A percentile compares a stretch with the other conserved stretches of the same genome.
Evolutionary conservation across 805 yeast genomes (phyloP).

Genomic region (fission yeast (Schizosaccharomyces pombe)): DNA sequence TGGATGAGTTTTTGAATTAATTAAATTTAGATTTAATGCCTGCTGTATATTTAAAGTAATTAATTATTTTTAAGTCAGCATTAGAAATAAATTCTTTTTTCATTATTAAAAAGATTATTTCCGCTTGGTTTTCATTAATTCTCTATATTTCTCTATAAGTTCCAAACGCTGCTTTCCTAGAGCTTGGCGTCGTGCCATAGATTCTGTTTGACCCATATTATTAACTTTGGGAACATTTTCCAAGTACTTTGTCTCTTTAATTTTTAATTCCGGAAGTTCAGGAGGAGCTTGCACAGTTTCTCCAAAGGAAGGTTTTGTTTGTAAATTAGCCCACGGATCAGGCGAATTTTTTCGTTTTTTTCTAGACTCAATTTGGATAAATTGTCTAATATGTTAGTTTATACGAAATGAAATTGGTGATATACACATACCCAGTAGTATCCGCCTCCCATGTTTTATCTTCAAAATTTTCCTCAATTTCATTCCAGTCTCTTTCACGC

Average conservation of each 20-base stretch:
- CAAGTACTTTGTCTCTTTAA: not conserved
- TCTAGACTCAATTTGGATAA: not conserved
- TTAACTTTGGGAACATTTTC: not conserved
- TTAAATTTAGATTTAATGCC: not conserved
- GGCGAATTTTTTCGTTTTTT: slow-evolving; percentile 1
- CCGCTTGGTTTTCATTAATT: not conserved
- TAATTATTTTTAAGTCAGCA: too few relatives aligned
- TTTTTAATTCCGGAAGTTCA: not conserved
- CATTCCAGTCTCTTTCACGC: not conserved
- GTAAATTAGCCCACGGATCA: not conserved
- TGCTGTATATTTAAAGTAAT: not conserved
- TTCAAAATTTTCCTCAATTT: not conserved
- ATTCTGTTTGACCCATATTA: not conserved
- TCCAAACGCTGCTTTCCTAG: not conserved
- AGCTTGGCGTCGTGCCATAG: not conserved
- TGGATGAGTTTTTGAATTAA: not conserved
- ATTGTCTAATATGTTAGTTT: not conserved
- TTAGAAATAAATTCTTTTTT: too few relatives aligned
- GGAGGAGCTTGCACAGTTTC: not conserved
- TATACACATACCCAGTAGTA: not conserved
- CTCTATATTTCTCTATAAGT: not conserved
- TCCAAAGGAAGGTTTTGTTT: not conserved
- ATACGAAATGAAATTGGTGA: not conserved
- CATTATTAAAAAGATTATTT: too few relatives aligned
- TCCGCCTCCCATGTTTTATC: not conserved